Evolutionary conservation across 306 rosid genomes (phyloP).

Genomic region (Quercus suber): DNA sequence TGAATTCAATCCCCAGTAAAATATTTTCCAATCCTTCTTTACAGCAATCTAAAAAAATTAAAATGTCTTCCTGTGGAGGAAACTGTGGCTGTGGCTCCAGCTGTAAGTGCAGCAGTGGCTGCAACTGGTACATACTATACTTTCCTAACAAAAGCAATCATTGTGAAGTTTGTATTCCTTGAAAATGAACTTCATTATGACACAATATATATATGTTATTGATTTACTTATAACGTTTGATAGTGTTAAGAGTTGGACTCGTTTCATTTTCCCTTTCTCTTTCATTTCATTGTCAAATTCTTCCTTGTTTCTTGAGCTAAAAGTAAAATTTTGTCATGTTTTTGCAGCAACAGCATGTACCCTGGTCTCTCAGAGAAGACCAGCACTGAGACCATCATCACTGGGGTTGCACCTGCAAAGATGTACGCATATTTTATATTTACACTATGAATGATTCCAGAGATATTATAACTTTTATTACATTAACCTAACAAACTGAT

Average conservation of each 20-base stretch:
- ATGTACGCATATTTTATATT: conserved; percentile 10
- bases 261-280: neutral
- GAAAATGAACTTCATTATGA: no score
- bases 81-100: conserved; percentile 23
- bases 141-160: no score
- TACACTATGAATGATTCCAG: no score
- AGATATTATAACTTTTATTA: no score
- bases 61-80: conserved; percentile 6
- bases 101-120: neutral
- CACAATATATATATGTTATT: no score
- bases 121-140: conserved; percentile 10
- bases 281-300: neutral
- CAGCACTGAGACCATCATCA: conserved; percentile 19
- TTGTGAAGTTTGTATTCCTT: no score
- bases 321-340: neutral
- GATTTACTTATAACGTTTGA: no score
- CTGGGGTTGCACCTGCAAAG: conserved; percentile 34
- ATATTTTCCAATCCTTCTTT: neutral
- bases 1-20: no score
- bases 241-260: neutral
- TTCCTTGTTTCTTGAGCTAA: neutral
- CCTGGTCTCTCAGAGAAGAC: conserved; percentile 27
- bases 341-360: conserved; percentile 15
- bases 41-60: neutral
- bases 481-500: no score